Conservation (phyloP, 768 basidiomycete genomes). For the Boletus rex-veris region DNA sequence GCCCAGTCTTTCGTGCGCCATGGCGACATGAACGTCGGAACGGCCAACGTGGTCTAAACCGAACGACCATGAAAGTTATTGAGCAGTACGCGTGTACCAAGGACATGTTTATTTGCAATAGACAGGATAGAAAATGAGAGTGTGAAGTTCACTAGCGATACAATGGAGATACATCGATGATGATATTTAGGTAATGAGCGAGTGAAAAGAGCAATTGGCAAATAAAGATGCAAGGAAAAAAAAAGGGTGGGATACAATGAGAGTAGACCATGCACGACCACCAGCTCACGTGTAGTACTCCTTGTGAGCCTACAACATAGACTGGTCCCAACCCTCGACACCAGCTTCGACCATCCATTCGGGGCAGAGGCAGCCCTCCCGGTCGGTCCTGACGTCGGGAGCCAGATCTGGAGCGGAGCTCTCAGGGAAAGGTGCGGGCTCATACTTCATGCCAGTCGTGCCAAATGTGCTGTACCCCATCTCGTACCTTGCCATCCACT, state of each 20-base stretch:
- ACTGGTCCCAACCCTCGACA: conserved; percentile 12
- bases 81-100: too few relatives aligned
- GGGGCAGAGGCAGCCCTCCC: conserved; percentile 19
- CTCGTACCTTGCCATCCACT: conserved; percentile 17
- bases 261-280: background rate
- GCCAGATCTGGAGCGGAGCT: background rate
- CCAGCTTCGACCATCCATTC: conserved; percentile 22
- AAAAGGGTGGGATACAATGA: background rate
- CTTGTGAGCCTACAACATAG: background rate
- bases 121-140: background rate
- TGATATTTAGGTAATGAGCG: background rate
- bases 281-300: background rate
- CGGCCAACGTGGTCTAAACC: too few relatives aligned
- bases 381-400: background rate
- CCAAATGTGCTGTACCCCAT: conserved; percentile 2
- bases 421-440: background rate
- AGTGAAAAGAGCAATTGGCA: background rate
- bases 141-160: background rate
- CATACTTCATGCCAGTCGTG: background rate
- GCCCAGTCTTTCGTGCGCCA: too few relatives aligned
- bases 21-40: too few relatives aligned
- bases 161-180: background rate
- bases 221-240: background rate
- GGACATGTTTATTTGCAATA: background rate
- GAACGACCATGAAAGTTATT: too few relatives aligned